Evolutionary conservation across 495 filamentous ascomycete genomes (phyloP).

Genomic region (Penicillium maclennaniae): DNA sequence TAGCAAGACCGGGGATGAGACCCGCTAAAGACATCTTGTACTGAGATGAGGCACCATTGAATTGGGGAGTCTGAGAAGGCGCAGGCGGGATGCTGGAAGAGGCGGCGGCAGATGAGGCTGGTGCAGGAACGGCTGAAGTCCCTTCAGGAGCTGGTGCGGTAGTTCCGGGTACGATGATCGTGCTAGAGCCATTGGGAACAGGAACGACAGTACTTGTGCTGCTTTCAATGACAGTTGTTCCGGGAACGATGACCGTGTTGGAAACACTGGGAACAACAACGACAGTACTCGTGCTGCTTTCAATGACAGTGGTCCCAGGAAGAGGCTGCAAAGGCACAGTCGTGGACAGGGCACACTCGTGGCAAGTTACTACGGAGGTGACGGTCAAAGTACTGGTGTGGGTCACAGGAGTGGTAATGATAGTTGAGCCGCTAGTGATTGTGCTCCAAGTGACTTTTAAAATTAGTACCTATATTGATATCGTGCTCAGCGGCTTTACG

Average conservation of each 20-base stretch:
- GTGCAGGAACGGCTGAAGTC: conserved; percentile 1
- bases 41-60: conserved; percentile 22
- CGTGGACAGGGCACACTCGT: conserved; percentile 15
- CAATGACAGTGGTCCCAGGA: neutral
- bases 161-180: neutral
- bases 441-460: conserved; percentile 22
- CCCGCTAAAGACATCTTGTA: conserved; percentile 19
- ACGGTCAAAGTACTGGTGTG: conserved; percentile 23
- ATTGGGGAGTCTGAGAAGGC: conserved; percentile 14
- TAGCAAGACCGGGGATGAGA: conserved; percentile 19
- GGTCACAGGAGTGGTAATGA: conserved; percentile 26
- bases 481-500: neutral
- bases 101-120: neutral
- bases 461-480: conserved; percentile 5
- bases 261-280: neutral
- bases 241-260: neutral
- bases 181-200: too few species aligned
- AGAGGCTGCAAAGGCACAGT: neutral
- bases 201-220: conserved; percentile 3
- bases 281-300: conserved; percentile 3
- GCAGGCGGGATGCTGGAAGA: conserved; percentile 10
- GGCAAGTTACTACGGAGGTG: conserved; percentile 23
- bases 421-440: conserved; percentile 22
- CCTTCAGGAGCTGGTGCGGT: neutral
- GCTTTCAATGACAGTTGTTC: too few species aligned